Evolutionary conservation across 1,139 yeast species (phyloP).

Genomic region (Diutina rugosa): DNA sequence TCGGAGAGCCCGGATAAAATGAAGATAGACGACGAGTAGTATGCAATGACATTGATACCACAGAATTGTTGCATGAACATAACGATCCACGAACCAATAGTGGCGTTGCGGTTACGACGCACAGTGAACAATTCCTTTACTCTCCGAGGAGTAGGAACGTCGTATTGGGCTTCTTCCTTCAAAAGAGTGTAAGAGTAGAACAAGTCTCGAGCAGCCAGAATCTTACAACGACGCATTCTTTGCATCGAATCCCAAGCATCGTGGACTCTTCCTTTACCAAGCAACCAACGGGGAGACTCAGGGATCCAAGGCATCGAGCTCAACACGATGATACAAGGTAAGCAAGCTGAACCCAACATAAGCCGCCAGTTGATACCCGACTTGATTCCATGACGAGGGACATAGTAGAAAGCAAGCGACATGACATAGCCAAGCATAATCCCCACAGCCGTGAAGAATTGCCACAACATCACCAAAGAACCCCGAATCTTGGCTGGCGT

Average conservation of each 20-base stretch:
- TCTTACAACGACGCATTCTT: not conserved
- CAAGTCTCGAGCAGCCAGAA: constrained; percentile 55
- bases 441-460: constrained; percentile 1
- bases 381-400: not conserved
- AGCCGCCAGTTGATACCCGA: not conserved
- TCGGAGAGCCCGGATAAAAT: not conserved
- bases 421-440: constrained; percentile 2
- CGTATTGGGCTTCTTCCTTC: constrained; percentile 8
- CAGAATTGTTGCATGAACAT: constrained; percentile 92
- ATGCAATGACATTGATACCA: constrained; percentile 38
- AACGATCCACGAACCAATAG: constrained; percentile 66
- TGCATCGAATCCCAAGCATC: not conserved
- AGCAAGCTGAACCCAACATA: constrained; percentile 1
- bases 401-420: not conserved
- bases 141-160: constrained; percentile 14
- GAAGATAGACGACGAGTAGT: constrained; percentile 1
- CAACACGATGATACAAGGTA: not conserved
- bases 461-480: constrained; percentile 2
- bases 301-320: constrained; percentile 1
- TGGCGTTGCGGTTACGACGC: constrained; percentile 76
- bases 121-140: constrained; percentile 45
- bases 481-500: constrained; percentile 2
- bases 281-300: constrained; percentile 2
- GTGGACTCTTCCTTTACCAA: not conserved
- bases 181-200: constrained; percentile 40